These are phyloP conservation scores for Penicillium janthinellum DNA, from an alignment of 2,329 filamentous ascomycete species.

Conservation along the genomic window DNA sequence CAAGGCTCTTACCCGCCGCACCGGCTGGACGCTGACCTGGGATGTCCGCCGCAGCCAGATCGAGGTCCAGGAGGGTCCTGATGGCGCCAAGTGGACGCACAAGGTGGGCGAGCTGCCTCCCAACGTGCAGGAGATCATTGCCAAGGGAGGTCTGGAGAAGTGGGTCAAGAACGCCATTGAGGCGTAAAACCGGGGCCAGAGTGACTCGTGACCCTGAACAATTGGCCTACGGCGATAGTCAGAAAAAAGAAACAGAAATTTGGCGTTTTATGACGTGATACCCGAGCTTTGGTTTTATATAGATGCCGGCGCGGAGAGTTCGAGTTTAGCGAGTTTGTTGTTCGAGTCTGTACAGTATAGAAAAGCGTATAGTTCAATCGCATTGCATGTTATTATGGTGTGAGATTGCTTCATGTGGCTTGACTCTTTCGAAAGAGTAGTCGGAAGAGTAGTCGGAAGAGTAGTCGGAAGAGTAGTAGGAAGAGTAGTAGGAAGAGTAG, in stretches of 20 bases:
- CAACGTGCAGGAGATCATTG: constrained; percentile 85
- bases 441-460: no score
- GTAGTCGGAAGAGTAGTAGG: no score
- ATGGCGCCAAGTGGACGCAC: constrained; percentile 71
- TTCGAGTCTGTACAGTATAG: constrained; percentile 3
- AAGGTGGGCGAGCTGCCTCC: constrained; percentile 81
- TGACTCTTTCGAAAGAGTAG: no score
- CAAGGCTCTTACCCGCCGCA: constrained; percentile 32
- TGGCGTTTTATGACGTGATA: constrained; percentile 24
- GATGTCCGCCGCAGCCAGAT: constrained; percentile 74
- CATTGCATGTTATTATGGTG: neutral
- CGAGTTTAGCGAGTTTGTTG: neutral
- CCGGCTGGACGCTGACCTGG: constrained; percentile 74
- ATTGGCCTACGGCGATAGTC: no score
- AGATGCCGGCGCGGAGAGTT: constrained; percentile 6
- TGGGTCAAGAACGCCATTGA: constrained; percentile 76
- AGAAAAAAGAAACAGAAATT: neutral
- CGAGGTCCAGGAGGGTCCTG: constrained; percentile 68
- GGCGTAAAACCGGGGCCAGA: constrained; percentile 12
- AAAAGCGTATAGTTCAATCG: constrained; percentile 4
- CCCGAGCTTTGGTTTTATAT: constrained; percentile 21
- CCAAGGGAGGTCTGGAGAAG: constrained; percentile 73
- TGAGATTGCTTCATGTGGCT: no score
- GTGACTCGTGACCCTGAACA: no score
- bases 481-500: no score